Percentiles rank a stretch among this genome's conserved stretches.
These are phyloP conservation scores for Cordyceps sp. DNA, from an alignment of 2,329 filamentous ascomycete species.

Conservation along the genomic window DNA sequence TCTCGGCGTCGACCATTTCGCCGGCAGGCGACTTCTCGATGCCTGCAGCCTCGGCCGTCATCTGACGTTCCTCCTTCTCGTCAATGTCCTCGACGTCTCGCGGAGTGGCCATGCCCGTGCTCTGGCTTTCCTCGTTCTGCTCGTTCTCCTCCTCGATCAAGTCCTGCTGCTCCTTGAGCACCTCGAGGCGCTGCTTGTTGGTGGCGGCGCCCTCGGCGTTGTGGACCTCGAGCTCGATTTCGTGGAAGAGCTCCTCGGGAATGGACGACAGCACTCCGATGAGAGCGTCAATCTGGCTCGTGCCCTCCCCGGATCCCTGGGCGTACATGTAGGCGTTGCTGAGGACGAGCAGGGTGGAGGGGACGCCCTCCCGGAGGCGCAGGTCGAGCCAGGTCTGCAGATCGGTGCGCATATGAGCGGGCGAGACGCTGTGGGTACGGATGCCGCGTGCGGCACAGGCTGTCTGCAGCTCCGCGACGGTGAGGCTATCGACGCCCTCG, in stretches of 20 bases:
- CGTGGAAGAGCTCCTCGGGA: conserved; percentile 96
- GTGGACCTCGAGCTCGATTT: conserved; percentile 96
- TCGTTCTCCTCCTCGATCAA: conserved; percentile 94
- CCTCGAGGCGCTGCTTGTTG: conserved; percentile 97
- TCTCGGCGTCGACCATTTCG: conserved; percentile 39
- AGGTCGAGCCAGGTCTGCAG: conserved; percentile 89
- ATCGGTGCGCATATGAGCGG: conserved; percentile 74
- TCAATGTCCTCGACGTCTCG: conserved; percentile 88
- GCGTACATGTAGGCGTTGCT: conserved; percentile 98
- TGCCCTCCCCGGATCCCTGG: conserved; percentile 74
- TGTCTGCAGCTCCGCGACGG: conserved; percentile 83
- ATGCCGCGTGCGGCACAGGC: conserved; percentile 86
- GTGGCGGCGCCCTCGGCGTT: conserved; percentile 92
- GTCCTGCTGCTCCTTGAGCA: conserved; percentile 95
- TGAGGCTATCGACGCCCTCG: conserved; percentile 83
- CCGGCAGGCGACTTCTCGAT: conserved; percentile 29
- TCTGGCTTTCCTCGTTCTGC: conserved; percentile 70
- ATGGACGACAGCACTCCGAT: conserved; percentile 87
- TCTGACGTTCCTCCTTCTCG: conserved; percentile 65
- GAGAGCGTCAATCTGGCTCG: conserved; percentile 81
- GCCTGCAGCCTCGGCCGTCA: conserved; percentile 30
- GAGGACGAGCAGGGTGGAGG: conserved; percentile 83
- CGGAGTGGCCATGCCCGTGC: conserved; percentile 55
- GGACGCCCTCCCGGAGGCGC: conserved; percentile 84
- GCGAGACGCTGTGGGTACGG: conserved; percentile 81